Evolutionary conservation across 2,329 filamentous ascomycete species (phyloP).

Genomic region (Fonsecaea monophora): DNA sequence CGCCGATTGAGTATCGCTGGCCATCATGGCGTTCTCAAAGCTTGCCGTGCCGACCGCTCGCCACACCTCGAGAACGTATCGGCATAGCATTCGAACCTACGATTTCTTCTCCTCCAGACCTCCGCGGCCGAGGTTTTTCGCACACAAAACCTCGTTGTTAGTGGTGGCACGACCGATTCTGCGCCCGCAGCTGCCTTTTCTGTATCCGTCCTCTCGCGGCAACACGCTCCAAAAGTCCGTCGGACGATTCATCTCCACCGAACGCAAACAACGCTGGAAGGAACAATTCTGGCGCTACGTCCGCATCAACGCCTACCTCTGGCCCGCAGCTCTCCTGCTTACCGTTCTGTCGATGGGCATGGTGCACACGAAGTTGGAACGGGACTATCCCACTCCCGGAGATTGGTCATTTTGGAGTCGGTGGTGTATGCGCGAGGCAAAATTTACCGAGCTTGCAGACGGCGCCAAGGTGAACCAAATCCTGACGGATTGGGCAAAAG

Average conservation of each 20-base stretch:
- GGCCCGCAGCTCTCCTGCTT: constrained; percentile 66
- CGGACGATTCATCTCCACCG: constrained; percentile 78
- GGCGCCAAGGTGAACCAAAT: constrained; percentile 61
- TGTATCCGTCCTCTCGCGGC: constrained; percentile 59
- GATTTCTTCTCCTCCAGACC: constrained; percentile 33
- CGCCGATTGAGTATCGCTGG: neutral
- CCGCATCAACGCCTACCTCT: constrained; percentile 73
- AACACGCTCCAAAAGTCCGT: constrained; percentile 63
- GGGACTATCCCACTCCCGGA: constrained; percentile 76
- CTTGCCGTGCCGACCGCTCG: constrained; percentile 11
- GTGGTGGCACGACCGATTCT: constrained; percentile 56
- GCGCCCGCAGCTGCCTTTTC: constrained; percentile 71
- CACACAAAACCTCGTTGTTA: constrained; percentile 61
- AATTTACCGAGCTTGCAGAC: constrained; percentile 59
- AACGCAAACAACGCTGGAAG: constrained; percentile 62
- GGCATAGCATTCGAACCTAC: neutral
- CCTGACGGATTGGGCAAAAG: constrained; percentile 71
- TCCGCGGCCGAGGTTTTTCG: constrained; percentile 60
- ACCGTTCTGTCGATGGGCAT: constrained; percentile 69
- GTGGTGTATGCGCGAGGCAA: constrained; percentile 70
- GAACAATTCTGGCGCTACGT: constrained; percentile 74
- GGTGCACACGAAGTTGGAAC: constrained; percentile 76
- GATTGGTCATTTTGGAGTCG: constrained; percentile 80
- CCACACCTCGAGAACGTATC: constrained; percentile 14
- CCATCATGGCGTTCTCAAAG: constrained; percentile 16